phyloP scores from a whole-genome alignment of 805 yeast species.

The Tetrapisispora taiwanensis region DNA sequence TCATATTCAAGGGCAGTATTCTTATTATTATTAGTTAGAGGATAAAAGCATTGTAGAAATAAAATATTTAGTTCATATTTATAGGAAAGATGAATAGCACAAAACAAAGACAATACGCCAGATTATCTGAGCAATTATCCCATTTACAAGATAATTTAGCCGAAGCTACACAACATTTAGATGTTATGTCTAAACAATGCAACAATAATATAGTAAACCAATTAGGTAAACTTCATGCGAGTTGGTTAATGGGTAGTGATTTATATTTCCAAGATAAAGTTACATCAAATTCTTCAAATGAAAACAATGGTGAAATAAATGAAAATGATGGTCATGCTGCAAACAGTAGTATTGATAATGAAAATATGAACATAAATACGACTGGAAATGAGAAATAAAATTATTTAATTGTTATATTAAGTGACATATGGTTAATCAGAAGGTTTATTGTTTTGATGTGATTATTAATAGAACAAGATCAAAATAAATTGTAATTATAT shows the following conservation, averaged over 20 bases:
- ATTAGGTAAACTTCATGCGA: constrained; percentile 25
- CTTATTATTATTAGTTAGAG: too few relatives aligned
- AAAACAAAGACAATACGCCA: constrained; percentile 26
- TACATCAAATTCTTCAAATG: not conserved
- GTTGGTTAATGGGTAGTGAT: constrained; percentile 27
- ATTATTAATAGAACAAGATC: not conserved
- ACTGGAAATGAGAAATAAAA: not conserved
- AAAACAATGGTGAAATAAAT: not conserved
- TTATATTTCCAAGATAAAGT: constrained; percentile 14
- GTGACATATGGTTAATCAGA: not conserved
- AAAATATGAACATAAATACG: not conserved
- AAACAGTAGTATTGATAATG: not conserved
- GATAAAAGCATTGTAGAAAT: too few relatives aligned
- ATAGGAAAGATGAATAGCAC: constrained; percentile 12
- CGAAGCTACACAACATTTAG: constrained; percentile 20
- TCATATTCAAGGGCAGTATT: too few relatives aligned
- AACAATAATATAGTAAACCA: constrained; percentile 24
- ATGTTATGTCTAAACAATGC: constrained; percentile 25
- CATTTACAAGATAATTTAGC: constrained; percentile 19
- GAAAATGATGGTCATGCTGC: not conserved
- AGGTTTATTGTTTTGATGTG: not conserved
- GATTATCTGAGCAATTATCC: constrained; percentile 22
- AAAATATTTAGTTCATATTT: too few relatives aligned
- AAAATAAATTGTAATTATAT: not conserved
- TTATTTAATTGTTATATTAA: too few relatives aligned